These are phyloP conservation scores for Pythium grandisporangium DNA, from an alignment of 352 stramenopile genomes.

Conservation along the genomic window DNA sequence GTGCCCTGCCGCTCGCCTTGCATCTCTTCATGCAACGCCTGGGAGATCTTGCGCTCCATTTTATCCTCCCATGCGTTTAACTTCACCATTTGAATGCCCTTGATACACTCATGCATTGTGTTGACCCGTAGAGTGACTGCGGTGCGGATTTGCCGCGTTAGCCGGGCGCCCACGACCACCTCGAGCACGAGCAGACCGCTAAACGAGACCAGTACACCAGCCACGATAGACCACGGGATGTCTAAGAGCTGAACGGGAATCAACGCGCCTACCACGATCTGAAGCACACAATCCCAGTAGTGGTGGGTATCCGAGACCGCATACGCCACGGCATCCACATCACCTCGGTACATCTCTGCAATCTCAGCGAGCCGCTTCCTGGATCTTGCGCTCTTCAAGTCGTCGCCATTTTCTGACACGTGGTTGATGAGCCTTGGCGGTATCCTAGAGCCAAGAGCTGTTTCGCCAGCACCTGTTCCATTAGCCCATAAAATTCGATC, in stretches of 20 bases:
- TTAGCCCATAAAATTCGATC: not conserved
- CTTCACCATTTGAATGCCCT: conserved; percentile 6
- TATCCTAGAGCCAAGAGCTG: too few species aligned
- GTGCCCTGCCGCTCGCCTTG: not conserved
- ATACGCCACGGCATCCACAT: not conserved
- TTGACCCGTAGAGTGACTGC: not conserved
- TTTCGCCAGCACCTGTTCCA: too few species aligned
- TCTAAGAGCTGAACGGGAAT: not conserved
- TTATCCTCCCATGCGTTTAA: conserved; percentile 7
- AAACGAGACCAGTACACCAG: not conserved
- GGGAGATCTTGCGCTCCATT: conserved; percentile 2
- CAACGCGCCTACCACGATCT: not conserved
- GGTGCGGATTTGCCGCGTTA: not conserved
- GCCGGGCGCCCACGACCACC: not conserved
- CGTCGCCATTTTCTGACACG: not conserved
- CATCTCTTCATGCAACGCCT: not conserved
- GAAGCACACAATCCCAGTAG: not conserved
- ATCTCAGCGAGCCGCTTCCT: not conserved
- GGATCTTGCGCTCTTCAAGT: not conserved
- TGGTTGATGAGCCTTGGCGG: too few species aligned
- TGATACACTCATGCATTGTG: conserved; percentile 3
- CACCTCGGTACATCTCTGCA: not conserved
- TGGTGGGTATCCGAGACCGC: not conserved
- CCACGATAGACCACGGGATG: not conserved
- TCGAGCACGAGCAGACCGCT: not conserved